These are phyloP conservation scores for Speleostelium caveatum DNA, from an alignment of 78 protist genomes.

Conservation along the genomic window DNA sequence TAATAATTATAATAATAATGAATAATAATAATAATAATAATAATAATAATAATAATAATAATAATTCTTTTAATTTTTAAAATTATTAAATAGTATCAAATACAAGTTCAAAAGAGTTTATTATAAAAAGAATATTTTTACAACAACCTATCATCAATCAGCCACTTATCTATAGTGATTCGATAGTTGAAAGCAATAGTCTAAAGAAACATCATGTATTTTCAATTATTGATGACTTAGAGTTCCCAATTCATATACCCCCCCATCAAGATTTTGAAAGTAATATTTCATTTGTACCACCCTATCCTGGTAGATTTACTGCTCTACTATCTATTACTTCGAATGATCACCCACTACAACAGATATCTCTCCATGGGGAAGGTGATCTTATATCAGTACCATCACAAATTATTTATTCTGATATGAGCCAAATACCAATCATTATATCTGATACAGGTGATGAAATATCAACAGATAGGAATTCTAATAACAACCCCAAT, in stretches of 20 bases:
- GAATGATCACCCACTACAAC: conserved; percentile 29
- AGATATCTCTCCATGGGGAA: conserved; percentile 64
- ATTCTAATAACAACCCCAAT: background rate
- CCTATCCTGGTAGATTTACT: conserved; percentile 45
- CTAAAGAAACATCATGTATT: conserved; percentile 6
- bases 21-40: no score
- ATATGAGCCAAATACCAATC: conserved; percentile 47
- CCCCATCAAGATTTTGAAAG: conserved; percentile 54
- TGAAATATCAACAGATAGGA: background rate
- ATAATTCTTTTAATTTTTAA: no score
- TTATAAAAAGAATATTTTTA: conserved; percentile 33
- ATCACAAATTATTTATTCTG: conserved; percentile 54
- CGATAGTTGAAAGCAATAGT: background rate
- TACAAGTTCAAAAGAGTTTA: conserved; percentile 10
- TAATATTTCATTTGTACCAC: conserved; percentile 46
- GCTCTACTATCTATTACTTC: conserved; percentile 44
- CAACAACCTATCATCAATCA: conserved; percentile 56
- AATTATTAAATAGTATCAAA: conserved; percentile 59
- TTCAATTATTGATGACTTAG: conserved; percentile 4
- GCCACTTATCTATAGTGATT: background rate
- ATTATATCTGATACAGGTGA: conserved; percentile 31
- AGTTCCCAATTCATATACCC: conserved; percentile 36
- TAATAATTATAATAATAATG: no score
- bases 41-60: no score
- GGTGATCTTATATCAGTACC: conserved; percentile 67